Percentiles rank a stretch among this genome's conserved stretches.
These are phyloP conservation scores for Styphnolobium japonicum DNA, from an alignment of 306 rosid genomes.

Conservation along the genomic window DNA sequence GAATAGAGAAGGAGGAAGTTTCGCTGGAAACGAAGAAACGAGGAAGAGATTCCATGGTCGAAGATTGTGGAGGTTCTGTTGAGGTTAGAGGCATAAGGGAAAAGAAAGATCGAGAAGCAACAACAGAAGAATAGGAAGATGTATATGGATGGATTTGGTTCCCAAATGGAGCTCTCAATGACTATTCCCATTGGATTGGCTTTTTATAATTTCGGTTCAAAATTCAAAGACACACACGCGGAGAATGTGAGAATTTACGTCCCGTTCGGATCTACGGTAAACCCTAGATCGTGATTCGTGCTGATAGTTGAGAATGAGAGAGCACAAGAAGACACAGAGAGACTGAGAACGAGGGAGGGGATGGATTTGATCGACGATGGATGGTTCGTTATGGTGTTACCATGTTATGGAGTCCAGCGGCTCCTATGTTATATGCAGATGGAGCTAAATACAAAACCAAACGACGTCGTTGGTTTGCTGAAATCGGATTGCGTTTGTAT, in stretches of 20 bases:
- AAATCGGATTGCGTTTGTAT: not conserved
- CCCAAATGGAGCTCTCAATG: constrained; percentile 78
- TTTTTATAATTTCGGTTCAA: constrained; percentile 9
- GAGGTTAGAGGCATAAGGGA: constrained; percentile 48
- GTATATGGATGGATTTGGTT: constrained; percentile 59
- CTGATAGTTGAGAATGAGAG: constrained; percentile 1
- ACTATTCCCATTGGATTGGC: constrained; percentile 77
- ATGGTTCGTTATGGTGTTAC: not conserved
- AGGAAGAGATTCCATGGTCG: constrained; percentile 71
- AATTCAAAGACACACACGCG: not conserved
- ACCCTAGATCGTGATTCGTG: constrained; percentile 33
- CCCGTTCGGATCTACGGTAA: constrained; percentile 32
- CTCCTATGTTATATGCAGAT: not conserved
- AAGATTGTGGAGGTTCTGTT: constrained; percentile 50
- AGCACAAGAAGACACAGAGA: not conserved
- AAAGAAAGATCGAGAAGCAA: constrained; percentile 57
- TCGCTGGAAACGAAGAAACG: constrained; percentile 69
- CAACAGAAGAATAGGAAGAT: constrained; percentile 64
- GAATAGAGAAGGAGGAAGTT: constrained; percentile 66
- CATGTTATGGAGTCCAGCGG: not conserved
- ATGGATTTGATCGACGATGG: not conserved
- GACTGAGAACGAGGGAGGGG: not conserved
- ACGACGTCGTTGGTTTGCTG: not conserved
- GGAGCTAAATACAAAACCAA: not conserved
- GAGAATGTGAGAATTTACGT: not conserved